Percentiles rank a stretch among this genome's conserved stretches.
Evolutionary conservation across 371 early-diverging fungal genomes (phyloP).

Genomic region (Circinella umbellata): DNA sequence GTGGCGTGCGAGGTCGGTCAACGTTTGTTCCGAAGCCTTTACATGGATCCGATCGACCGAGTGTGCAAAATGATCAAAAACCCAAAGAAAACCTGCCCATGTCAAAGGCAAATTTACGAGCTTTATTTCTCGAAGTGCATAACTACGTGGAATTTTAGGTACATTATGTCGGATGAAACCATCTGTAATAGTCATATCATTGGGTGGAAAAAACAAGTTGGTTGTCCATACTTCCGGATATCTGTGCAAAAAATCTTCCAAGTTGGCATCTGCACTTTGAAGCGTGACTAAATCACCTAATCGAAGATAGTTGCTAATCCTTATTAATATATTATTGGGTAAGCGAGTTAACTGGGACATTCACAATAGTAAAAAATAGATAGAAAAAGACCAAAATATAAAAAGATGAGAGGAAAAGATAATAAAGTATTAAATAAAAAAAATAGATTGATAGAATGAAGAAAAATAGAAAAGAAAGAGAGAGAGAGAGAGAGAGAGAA

Average conservation of each 20-base stretch:
- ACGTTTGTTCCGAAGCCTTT: slow-evolving; percentile 11
- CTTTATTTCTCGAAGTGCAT: slow-evolving; percentile 35
- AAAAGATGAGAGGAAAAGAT: neutral
- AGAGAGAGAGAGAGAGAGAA: neutral
- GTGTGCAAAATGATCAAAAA: slow-evolving; percentile 55
- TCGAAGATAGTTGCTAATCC: slow-evolving; percentile 15
- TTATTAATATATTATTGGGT: slow-evolving; percentile 11
- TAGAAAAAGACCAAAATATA: neutral
- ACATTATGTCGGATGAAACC: slow-evolving; percentile 31
- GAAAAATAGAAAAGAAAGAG: neutral
- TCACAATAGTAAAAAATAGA: neutral
- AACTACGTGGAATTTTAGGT: slow-evolving; percentile 43
- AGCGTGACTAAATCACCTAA: slow-evolving; percentile 25
- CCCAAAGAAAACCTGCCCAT: slow-evolving; percentile 41
- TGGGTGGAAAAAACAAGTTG: slow-evolving; percentile 36
- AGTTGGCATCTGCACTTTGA: slow-evolving; percentile 16
- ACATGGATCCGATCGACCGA: slow-evolving; percentile 40
- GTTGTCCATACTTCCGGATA: slow-evolving; percentile 41
- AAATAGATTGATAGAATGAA: neutral
- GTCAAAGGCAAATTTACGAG: slow-evolving; percentile 38
- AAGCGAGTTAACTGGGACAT: slow-evolving; percentile 6
- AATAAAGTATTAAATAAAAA: neutral
- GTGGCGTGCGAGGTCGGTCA: slow-evolving; percentile 32
- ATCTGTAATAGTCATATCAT: slow-evolving; percentile 39
- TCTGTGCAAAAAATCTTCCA: slow-evolving; percentile 27